phyloP scores from a whole-genome alignment of 2,329 filamentous ascomycete genomes.

The Acephala macrosclerotiorum region DNA sequence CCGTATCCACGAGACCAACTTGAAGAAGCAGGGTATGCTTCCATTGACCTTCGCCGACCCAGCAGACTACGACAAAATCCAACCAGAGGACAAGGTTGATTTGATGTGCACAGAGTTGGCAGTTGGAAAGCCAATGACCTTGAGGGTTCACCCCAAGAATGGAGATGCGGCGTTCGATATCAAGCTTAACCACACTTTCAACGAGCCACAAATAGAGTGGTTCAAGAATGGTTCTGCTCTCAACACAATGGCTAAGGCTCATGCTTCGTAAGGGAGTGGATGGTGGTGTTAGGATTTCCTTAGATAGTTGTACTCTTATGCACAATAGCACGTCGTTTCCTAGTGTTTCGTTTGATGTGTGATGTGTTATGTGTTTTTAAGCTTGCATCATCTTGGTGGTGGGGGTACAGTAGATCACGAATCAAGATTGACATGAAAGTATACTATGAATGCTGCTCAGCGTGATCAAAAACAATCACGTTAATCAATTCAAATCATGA shows the following conservation, averaged over 20 bases:
- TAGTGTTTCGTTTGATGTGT: neutral
- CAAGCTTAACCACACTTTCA: constrained; percentile 94
- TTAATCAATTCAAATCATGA: no score
- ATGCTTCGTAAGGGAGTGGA: constrained; percentile 30
- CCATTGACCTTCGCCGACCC: constrained; percentile 94
- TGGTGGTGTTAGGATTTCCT: constrained; percentile 28
- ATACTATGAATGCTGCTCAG: neutral
- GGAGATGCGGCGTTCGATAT: constrained; percentile 80
- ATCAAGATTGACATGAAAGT: constrained; percentile 9
- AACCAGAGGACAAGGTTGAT: constrained; percentile 89
- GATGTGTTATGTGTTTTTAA: neutral
- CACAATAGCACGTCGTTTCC: constrained; percentile 11
- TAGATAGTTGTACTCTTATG: constrained; percentile 18
- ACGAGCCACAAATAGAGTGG: constrained; percentile 97
- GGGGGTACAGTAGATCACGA: neutral
- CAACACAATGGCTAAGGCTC: constrained; percentile 94
- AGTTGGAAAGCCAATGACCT: constrained; percentile 91
- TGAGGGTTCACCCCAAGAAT: constrained; percentile 90
- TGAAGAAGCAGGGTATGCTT: constrained; percentile 99
- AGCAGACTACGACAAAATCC: constrained; percentile 97
- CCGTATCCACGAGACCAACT: constrained; percentile 99
- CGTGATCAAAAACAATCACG: no score
- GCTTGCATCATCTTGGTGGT: neutral
- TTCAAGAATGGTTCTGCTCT: constrained; percentile 98
- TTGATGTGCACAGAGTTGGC: constrained; percentile 87